Percentiles rank a stretch among this genome's conserved stretches.
Conservation (phyloP, 805 yeast species). For the Komagataella populi region DNA sequence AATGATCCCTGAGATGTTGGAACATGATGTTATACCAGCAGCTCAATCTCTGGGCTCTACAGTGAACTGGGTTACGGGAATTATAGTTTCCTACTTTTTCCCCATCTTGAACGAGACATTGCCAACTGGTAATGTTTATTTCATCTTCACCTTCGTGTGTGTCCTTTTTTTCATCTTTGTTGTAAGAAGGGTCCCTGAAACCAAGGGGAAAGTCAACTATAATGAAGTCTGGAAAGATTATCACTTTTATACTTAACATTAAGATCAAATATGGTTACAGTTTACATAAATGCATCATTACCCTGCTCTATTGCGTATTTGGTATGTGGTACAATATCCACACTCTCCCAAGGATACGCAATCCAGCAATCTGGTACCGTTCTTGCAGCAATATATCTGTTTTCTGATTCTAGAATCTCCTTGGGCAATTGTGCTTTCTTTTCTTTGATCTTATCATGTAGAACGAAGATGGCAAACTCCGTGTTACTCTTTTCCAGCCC, state of each 20-base stretch:
- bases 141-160: conserved; percentile 46
- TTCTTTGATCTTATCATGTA: conserved; percentile 63
- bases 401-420: conserved; percentile 37
- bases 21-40: conserved; percentile 51
- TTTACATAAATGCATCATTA: conserved; percentile 28
- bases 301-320: conserved; percentile 63
- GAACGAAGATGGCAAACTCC: conserved; percentile 60
- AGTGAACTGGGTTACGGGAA: conserved; percentile 76
- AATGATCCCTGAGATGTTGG: conserved; percentile 67
- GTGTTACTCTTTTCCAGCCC: conserved; percentile 42
- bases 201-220: conserved; percentile 39
- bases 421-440: conserved; percentile 63
- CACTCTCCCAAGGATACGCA: conserved; percentile 82
- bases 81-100: conserved; percentile 57
- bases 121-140: conserved; percentile 56
- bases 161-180: conserved; percentile 29
- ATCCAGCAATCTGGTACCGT: conserved; percentile 72
- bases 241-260: not conserved
- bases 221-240: conserved; percentile 40
- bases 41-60: conserved; percentile 84
- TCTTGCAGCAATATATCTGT: conserved; percentile 60
- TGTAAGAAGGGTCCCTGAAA: conserved; percentile 43
- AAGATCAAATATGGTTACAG: not conserved
- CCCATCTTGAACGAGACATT: conserved; percentile 47
- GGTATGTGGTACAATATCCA: conserved; percentile 63